Evolutionary conservation across 768 basidiomycete genomes (phyloP).

Genomic region (Pholiota microspora): DNA sequence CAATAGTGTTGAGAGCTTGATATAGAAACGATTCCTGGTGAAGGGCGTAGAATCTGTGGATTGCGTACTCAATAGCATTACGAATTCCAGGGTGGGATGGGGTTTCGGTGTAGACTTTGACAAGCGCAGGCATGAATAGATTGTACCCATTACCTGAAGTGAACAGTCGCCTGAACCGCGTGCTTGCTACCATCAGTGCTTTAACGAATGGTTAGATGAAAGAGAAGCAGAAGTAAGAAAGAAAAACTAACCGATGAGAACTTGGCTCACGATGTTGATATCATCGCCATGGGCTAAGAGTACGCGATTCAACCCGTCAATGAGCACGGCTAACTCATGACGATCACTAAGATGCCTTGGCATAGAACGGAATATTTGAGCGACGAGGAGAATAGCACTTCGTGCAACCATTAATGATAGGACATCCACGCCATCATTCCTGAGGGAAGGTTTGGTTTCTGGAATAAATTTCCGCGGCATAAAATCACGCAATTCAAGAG

Average conservation of each 20-base stretch:
- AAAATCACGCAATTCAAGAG: conserved; percentile 45
- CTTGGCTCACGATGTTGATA: conserved; percentile 73
- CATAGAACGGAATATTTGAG: conserved; percentile 71
- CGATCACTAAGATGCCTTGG: conserved; percentile 69
- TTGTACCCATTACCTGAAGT: conserved; percentile 69
- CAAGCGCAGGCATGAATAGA: conserved; percentile 70
- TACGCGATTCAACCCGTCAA: conserved; percentile 72
- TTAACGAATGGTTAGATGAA: background rate
- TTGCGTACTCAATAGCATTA: conserved; percentile 67
- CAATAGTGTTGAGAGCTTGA: conserved; percentile 64
- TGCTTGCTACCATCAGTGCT: conserved; percentile 76
- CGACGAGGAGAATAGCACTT: conserved; percentile 66
- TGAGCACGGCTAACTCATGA: conserved; percentile 59
- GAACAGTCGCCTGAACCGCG: conserved; percentile 75
- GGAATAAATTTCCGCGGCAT: conserved; percentile 34
- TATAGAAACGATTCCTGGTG: conserved; percentile 75
- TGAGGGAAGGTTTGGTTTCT: conserved; percentile 10
- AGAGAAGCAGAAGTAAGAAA: background rate
- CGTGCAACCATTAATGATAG: conserved; percentile 64
- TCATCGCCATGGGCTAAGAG: conserved; percentile 69
- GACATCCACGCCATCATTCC: conserved; percentile 24
- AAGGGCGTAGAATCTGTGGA: conserved; percentile 69
- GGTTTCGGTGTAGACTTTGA: conserved; percentile 69
- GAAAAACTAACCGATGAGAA: conserved; percentile 58
- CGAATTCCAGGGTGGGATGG: conserved; percentile 56